Conservation (phyloP, 2,329 filamentous ascomycete species). For the Ophiostoma fasciatum region DNA sequence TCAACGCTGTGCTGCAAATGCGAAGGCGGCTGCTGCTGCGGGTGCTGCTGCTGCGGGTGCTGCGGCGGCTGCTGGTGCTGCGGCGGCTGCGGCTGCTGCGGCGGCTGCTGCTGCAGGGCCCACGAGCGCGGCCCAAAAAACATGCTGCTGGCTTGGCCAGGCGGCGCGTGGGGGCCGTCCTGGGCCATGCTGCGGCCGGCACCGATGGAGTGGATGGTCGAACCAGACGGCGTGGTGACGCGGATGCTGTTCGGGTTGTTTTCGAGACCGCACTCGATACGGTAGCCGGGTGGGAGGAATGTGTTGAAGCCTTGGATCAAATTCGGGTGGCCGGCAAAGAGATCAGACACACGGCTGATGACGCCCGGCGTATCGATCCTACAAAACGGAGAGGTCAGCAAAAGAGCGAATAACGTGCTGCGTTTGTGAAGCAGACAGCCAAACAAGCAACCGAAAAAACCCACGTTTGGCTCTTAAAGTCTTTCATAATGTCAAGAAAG, state of each 20-base stretch:
- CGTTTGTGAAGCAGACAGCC: no score
- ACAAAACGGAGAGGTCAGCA: neutral
- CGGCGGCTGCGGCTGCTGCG: slow-evolving; percentile 40
- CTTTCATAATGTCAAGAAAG: slow-evolving; percentile 98
- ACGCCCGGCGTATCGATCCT: slow-evolving; percentile 95
- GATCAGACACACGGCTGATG: slow-evolving; percentile 86
- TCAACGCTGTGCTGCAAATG: slow-evolving; percentile 43
- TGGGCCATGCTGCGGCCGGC: slow-evolving; percentile 31
- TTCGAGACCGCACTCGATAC: slow-evolving; percentile 88
- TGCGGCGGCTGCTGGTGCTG: slow-evolving; percentile 39
- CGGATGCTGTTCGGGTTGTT: slow-evolving; percentile 93
- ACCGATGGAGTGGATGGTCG: slow-evolving; percentile 76
- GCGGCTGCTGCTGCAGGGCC: slow-evolving; percentile 33
- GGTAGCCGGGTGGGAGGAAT: slow-evolving; percentile 86
- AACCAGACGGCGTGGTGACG: slow-evolving; percentile 96
- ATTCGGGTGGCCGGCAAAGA: slow-evolving; percentile 91
- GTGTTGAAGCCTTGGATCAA: slow-evolving; percentile 98
- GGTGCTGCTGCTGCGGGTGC: slow-evolving; percentile 47
- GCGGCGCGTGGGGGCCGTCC: slow-evolving; percentile 25
- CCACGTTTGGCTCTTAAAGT: slow-evolving; percentile 94
- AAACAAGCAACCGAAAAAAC: slow-evolving; percentile 22
- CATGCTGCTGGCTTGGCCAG: slow-evolving; percentile 24
- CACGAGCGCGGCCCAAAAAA: slow-evolving; percentile 28
- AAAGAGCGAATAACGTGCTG: neutral
- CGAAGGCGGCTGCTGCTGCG: slow-evolving; percentile 42